These are phyloP conservation scores for Macrophomina phaseolina DNA, from an alignment of 2,329 filamentous ascomycete genomes.

Conservation along the genomic window DNA sequence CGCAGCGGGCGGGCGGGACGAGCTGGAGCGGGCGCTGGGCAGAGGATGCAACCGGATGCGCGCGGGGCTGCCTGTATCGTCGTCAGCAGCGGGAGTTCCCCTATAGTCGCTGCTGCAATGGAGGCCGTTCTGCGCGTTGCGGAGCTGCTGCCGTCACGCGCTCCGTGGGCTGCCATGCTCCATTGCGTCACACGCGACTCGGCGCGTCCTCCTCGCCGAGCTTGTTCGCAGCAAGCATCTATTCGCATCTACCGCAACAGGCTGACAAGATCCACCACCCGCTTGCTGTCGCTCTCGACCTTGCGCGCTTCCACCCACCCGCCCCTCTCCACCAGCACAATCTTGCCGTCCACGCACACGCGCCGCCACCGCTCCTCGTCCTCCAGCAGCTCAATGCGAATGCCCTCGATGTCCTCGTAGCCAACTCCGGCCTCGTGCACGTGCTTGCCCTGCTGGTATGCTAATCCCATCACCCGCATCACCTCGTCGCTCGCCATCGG, in stretches of 20 bases:
- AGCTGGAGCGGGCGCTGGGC: neutral
- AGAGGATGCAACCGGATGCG: neutral
- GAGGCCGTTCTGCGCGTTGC: neutral
- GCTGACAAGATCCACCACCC: conserved; percentile 45
- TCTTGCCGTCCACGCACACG: conserved; percentile 90
- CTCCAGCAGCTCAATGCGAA: conserved; percentile 71
- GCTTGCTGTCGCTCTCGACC: conserved; percentile 42
- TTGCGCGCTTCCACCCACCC: conserved; percentile 73
- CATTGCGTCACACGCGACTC: conserved; percentile 24
- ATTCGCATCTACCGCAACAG: conserved; percentile 23
- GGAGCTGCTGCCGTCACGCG: conserved; percentile 21
- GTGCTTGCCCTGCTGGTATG: conserved; percentile 64
- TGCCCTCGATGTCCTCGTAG: conserved; percentile 72
- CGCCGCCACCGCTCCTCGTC: conserved; percentile 77
- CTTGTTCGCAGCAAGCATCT: conserved; percentile 25
- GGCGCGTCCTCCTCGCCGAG: conserved; percentile 15
- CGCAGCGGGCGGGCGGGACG: neutral
- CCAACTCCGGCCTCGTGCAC: conserved; percentile 62
- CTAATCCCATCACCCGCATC: conserved; percentile 76
- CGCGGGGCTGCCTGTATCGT: neutral
- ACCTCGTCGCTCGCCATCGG: conserved; percentile 67
- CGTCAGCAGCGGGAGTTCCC: conserved; percentile 5
- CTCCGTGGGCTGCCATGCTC: conserved; percentile 20
- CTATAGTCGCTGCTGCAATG: neutral
- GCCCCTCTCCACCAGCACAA: conserved; percentile 72